Base-by-base conservation (phyloP, 768 basidiomycete genomes). In the Tephrocybe sp. region DNA sequence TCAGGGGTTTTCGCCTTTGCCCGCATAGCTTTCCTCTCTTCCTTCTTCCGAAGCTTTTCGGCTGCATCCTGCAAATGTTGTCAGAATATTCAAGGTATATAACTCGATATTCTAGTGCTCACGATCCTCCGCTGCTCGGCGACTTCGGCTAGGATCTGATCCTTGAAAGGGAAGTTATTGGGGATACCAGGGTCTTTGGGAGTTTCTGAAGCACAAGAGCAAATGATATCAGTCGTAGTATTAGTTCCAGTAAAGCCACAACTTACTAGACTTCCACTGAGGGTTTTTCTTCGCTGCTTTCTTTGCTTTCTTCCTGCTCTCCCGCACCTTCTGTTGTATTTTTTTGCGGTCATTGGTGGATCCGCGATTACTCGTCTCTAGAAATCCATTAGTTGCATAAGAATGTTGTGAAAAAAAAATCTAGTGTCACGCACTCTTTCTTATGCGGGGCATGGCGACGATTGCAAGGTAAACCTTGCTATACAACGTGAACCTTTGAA, bases 101-200 rank as follows among this genome's bases (percentile, higher is more conserved):
- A 38, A 4, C 38, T 24, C 42, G 3, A 7, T 5, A 25, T 4
- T 38, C 1, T 52, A 40, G 42, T 15, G 1, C 80, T 61, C 61
- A 93, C 93, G 56, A 76, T 69, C 62, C 89, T 77, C 55, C 93
- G 84, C 63, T 90, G 80, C 60, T 90, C 89, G 39, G 86, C 86
- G 45, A 96, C 79, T 62, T 98, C 94, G 4, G 93, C 94, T 24
- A 98, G 74, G 56, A 98, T 88, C 68, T 93, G 86, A 62, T 95
- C 94, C 70, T 96, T 98, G 78, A 86, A 94, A 3, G 92, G 93
- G 71, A 93, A 93, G 53, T 84, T 85, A 69, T 89, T 95, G 6
- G 94, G 94, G 58, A 97, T 93, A 39, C 94, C 94, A 25, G 90
- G 92, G 67, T 98, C 94, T 67, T 92, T 94, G 62, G 82, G 78